A percentile compares a stretch with the other conserved stretches of the same genome.
Evolutionary conservation across 352 stramenopile species (phyloP).

Genomic region (Pythium apleroticum): DNA sequence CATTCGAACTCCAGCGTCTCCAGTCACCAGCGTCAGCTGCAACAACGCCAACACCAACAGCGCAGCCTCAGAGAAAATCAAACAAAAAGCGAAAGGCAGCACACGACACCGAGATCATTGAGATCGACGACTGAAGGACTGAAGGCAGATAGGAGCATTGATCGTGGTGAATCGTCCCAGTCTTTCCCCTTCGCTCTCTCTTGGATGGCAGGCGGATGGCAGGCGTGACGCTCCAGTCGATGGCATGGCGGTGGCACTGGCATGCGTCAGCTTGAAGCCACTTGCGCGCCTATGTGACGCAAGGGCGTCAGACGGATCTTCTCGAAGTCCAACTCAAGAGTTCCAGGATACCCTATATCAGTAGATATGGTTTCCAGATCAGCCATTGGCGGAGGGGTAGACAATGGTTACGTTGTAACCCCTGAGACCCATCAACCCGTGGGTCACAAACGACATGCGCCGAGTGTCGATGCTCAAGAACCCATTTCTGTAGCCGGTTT

Average conservation of each 20-base stretch:
- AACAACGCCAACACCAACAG: neutral
- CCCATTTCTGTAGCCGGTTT: conserved; percentile 16
- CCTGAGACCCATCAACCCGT: neutral
- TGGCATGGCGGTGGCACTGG: too few species aligned
- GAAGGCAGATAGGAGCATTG: too few species aligned
- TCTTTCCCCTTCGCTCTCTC: too few species aligned
- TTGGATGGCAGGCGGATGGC: too few species aligned
- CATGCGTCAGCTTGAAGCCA: conserved; percentile 29
- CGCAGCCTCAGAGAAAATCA: neutral
- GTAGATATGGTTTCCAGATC: conserved; percentile 6
- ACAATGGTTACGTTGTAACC: neutral
- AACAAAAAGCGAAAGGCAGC: conserved; percentile 21
- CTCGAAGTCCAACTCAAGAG: neutral
- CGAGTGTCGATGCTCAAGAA: neutral
- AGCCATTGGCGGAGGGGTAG: neutral
- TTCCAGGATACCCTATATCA: conserved; percentile 9
- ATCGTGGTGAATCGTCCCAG: too few species aligned
- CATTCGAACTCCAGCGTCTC: conserved; percentile 25
- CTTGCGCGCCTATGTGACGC: conserved; percentile 16
- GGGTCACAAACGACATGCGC: conserved; percentile 6
- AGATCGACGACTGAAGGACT: conserved; percentile 37
- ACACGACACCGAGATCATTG: conserved; percentile 30
- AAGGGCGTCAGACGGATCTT: conserved; percentile 8
- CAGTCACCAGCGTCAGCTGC: neutral
- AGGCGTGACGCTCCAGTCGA: too few species aligned